Conservation (phyloP, 352 stramenopile species). For the Pythium sp. region DNA sequence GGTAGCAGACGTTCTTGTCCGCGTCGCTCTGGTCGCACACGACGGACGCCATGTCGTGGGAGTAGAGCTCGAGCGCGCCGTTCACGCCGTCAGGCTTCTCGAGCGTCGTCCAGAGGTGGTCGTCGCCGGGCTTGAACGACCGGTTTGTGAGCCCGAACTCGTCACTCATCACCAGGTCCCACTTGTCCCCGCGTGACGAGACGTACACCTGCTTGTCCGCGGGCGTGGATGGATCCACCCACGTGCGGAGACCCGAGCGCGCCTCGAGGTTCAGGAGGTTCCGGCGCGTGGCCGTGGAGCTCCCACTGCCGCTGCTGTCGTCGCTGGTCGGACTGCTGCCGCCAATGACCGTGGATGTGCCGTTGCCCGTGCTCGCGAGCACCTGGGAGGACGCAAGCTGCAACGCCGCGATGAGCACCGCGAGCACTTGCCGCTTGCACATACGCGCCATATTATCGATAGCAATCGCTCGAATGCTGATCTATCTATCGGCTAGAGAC, state of each 20-base stretch:
- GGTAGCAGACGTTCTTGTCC: conserved; percentile 35
- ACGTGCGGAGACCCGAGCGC: conserved; percentile 5
- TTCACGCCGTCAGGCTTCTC: conserved; percentile 75
- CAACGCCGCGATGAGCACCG: not conserved
- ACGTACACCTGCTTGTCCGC: not conserved
- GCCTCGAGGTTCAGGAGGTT: not conserved
- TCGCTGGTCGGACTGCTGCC: not conserved
- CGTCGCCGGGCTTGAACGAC: conserved; percentile 25
- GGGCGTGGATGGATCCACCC: conserved; percentile 3
- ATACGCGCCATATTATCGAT: conserved; percentile 9
- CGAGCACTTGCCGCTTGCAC: conserved; percentile 3
- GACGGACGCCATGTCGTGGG: conserved; percentile 61
- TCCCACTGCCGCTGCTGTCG: conserved; percentile 6
- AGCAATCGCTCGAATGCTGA: not conserved
- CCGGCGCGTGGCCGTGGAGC: conserved; percentile 2
- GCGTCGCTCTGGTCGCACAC: conserved; percentile 32
- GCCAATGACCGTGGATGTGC: conserved; percentile 1
- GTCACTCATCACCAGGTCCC: conserved; percentile 10
- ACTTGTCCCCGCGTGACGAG: conserved; percentile 2
- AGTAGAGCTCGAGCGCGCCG: conserved; percentile 57
- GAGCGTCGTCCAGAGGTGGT: conserved; percentile 61
- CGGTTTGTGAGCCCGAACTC: conserved; percentile 7
- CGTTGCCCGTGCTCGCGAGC: conserved; percentile 12
- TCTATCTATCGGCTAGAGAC: not conserved
- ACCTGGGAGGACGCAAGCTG: not conserved